Base-by-base conservation (phyloP, 768 basidiomycete genomes). In the Leccinum disarticulatum region DNA sequence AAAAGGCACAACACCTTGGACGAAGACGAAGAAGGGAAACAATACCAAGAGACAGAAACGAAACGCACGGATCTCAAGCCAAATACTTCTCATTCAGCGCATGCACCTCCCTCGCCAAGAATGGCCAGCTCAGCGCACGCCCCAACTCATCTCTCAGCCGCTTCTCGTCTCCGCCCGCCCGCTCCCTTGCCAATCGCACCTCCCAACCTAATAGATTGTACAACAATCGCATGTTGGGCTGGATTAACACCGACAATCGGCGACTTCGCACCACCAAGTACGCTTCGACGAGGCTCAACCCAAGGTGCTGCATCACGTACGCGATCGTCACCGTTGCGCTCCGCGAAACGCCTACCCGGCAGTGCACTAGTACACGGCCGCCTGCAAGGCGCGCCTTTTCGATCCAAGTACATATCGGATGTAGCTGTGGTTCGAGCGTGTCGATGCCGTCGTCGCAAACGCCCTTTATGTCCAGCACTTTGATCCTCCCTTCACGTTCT, bases 381-480 rank as follows among this genome's bases (percentile, higher is more conserved):
- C 95, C 95, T 53, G 87, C 83, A 35, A 77, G 73, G 43, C 93
- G 78, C 47, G 94, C 96, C 54, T 83, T 81, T 67, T 96, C 93
- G 66, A 98, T 98, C 92, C 95, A 98, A 50, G 87, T 88, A 69
- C 93, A 93, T 46, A 96, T 91, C 3, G 89, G 87, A 60, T 86
- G 86, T 33, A 98, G 81, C 73, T 95, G 88, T 6, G 91, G 93
- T 67, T 93, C 88, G 30, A 98, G 83, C 30, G 91, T 93, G 74
- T 96, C 95, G 71, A 97, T 96, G 4, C 96, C 96, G 70, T 98
- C 96, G 73, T 98, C 96, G 68, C 93, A 91, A 28, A 97, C 87
- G 43, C 90, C 90, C 74, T 94, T 88, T 72, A 95, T 91, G 71
- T 95, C 93, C 56, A 95, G 80, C 30, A 95, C 93, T 71, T 91